phyloP scores from a whole-genome alignment of 768 basidiomycete species.

The Tricholoma sp. region DNA sequence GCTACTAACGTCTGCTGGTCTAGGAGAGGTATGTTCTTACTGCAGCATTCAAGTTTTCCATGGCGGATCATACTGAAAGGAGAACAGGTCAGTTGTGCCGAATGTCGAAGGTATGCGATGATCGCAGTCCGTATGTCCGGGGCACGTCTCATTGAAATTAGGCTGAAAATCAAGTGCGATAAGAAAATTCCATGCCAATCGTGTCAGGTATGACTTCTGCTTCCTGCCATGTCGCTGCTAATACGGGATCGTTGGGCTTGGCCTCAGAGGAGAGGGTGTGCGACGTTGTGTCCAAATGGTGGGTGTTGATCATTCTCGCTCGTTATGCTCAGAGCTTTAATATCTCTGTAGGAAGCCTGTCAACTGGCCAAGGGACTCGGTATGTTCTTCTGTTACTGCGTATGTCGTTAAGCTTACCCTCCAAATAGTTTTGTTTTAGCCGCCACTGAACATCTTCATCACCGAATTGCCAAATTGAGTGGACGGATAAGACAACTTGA shows the following conservation, averaged over 20 bases:
- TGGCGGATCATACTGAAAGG: slow-evolving; percentile 5
- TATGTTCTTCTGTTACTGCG: slow-evolving; percentile 12
- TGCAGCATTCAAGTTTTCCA: background rate
- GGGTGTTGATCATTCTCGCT: slow-evolving; percentile 7
- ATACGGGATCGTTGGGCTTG: background rate
- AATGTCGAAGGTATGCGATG: slow-evolving; percentile 72
- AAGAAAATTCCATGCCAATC: slow-evolving; percentile 78
- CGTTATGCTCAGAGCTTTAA: background rate
- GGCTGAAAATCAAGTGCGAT: slow-evolving; percentile 80
- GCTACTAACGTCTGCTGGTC: slow-evolving; percentile 7
- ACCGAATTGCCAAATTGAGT: slow-evolving; percentile 46
- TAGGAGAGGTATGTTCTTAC: slow-evolving; percentile 25
- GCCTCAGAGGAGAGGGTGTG: slow-evolving; percentile 57
- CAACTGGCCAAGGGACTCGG: slow-evolving; percentile 78
- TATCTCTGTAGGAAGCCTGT: slow-evolving; percentile 50
- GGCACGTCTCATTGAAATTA: slow-evolving; percentile 16
- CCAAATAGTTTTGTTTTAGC: slow-evolving; percentile 50
- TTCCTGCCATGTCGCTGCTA: background rate
- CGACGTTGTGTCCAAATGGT: slow-evolving; percentile 71
- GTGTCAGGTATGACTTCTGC: slow-evolving; percentile 46
- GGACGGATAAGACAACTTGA: slow-evolving; percentile 47
- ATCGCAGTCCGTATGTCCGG: slow-evolving; percentile 26
- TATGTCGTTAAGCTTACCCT: too few species aligned
- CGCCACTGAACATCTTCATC: slow-evolving; percentile 62
- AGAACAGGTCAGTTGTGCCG: slow-evolving; percentile 67